Percentiles rank a stretch among this genome's conserved stretches.
Conservation (phyloP, 2,329 filamentous ascomycete species). For the Raffaelea arxii region DNA sequence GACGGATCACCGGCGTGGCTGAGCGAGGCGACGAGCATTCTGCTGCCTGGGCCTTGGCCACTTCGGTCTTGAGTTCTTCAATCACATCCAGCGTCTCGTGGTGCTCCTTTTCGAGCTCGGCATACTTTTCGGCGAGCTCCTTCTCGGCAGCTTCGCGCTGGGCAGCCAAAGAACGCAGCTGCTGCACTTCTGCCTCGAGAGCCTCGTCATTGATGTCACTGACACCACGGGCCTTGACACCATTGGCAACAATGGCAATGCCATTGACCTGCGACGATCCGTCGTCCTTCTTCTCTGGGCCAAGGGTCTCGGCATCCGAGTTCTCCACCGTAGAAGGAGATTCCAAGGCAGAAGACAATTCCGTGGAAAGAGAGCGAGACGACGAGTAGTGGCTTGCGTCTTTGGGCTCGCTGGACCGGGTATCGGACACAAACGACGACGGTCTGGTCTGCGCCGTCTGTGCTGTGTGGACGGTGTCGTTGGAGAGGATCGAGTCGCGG, state of each 20-base stretch:
- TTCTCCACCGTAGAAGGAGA: conserved; percentile 57
- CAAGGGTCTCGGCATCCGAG: conserved; percentile 48
- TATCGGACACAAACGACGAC: conserved; percentile 76
- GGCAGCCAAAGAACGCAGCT: conserved; percentile 57
- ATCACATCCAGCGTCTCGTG: conserved; percentile 74
- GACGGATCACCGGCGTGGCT: conserved; percentile 70
- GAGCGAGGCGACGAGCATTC: conserved; percentile 53
- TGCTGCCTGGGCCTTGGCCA: conserved; percentile 61
- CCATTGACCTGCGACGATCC: neutral
- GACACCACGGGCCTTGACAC: neutral
- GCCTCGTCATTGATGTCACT: neutral
- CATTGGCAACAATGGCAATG: neutral
- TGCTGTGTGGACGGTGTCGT: conserved; percentile 36
- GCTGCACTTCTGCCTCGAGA: conserved; percentile 57
- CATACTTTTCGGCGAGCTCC: conserved; percentile 67
- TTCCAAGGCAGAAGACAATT: conserved; percentile 80
- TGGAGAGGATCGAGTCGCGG: conserved; percentile 41
- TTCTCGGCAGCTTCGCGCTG: conserved; percentile 71
- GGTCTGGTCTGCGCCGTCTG: conserved; percentile 46
- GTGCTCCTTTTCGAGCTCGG: conserved; percentile 74
- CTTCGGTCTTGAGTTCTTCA: conserved; percentile 80
- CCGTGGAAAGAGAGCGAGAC: conserved; percentile 86
- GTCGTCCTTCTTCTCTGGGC: conserved; percentile 6
- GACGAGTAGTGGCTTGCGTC: conserved; percentile 60
- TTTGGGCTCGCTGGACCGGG: conserved; percentile 61